These are phyloP conservation scores for Umbilicus rupestris DNA, from an alignment of 164 flowering plant genomes.

Conservation along the genomic window DNA sequence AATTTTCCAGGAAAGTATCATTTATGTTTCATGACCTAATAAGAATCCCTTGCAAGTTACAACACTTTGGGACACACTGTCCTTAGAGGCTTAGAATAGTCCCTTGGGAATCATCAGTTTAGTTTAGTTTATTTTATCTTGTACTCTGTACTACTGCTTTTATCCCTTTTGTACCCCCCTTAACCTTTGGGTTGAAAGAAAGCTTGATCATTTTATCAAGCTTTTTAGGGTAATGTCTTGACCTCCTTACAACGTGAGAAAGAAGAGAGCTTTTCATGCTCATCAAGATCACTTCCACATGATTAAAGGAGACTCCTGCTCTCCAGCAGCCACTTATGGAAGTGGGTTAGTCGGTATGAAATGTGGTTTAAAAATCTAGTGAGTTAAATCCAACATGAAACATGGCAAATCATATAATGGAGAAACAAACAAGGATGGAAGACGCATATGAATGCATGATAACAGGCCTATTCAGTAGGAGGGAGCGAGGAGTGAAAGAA, in stretches of 20 bases:
- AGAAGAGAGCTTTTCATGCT: not conserved
- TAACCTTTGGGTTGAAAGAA: not conserved
- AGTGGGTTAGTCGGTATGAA: too few species aligned
- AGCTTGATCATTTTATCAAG: not conserved
- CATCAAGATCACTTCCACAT: conserved; percentile 2
- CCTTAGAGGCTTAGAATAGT: not conserved
- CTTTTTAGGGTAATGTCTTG: not conserved
- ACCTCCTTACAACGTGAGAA: conserved; percentile 5
- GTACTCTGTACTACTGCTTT: not conserved
- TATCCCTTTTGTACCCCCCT: not conserved
- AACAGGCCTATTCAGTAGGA: not conserved
- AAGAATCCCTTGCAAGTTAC: not conserved
- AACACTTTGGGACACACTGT: not conserved
- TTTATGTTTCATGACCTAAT: not conserved
- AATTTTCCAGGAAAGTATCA: conserved; percentile 1
- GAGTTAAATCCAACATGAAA: not conserved
- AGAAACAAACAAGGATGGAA: conserved; percentile 2
- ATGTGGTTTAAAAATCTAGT: not conserved
- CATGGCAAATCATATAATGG: conserved; percentile 1
- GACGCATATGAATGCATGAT: not conserved
- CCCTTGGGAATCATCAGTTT: conserved; percentile 3
- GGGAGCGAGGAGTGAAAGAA: not conserved
- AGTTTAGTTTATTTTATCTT: not conserved
- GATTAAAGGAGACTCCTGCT: too few species aligned
- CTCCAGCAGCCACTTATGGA: not conserved